Percentiles rank a stretch among this genome's conserved stretches.
phyloP scores from a whole-genome alignment of 352 stramenopile genomes.

The Globisporangium mamillatum region DNA sequence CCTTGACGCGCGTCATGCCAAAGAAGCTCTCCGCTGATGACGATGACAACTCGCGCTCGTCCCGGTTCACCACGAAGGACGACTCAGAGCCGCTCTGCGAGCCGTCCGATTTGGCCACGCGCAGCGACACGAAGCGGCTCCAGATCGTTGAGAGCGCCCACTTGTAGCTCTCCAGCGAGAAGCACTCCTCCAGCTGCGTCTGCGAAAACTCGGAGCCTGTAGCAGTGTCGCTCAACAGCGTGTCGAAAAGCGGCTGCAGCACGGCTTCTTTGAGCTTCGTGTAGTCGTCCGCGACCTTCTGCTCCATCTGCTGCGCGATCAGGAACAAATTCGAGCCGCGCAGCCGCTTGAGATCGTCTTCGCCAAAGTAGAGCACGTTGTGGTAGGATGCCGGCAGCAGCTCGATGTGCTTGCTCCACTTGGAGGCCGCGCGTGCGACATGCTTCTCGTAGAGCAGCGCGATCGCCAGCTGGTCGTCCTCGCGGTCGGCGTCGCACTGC shows the following conservation, averaged over 20 bases:
- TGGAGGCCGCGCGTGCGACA: slow-evolving; percentile 36
- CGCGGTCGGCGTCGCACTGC: slow-evolving; percentile 32
- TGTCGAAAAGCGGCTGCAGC: slow-evolving; percentile 51
- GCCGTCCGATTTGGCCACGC: slow-evolving; percentile 24
- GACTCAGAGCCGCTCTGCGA: slow-evolving; percentile 12
- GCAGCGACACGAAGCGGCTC: slow-evolving; percentile 80
- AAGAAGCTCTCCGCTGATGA: slow-evolving; percentile 2
- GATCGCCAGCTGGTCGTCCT: slow-evolving; percentile 70
- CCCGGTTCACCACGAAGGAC: not conserved
- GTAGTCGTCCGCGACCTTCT: slow-evolving; percentile 57
- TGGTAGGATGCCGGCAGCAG: slow-evolving; percentile 59
- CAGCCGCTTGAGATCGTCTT: slow-evolving; percentile 35
- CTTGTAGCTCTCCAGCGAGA: slow-evolving; percentile 73
- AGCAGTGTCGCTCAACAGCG: slow-evolving; percentile 18
- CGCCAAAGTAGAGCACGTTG: slow-evolving; percentile 67
- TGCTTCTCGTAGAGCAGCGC: slow-evolving; percentile 73
- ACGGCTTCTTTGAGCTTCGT: slow-evolving; percentile 31
- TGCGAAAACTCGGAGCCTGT: slow-evolving; percentile 25
- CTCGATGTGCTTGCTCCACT: slow-evolving; percentile 64
- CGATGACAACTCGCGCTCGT: not conserved
- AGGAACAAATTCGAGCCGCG: slow-evolving; percentile 63
- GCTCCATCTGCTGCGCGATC: slow-evolving; percentile 61
- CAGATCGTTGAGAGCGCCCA: slow-evolving; percentile 86
- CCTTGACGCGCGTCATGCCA: slow-evolving; percentile 52
- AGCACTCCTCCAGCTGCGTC: slow-evolving; percentile 26